Base-by-base conservation (phyloP, 2,329 filamentous ascomycete species). In the Claviceps humidiphila region DNA sequence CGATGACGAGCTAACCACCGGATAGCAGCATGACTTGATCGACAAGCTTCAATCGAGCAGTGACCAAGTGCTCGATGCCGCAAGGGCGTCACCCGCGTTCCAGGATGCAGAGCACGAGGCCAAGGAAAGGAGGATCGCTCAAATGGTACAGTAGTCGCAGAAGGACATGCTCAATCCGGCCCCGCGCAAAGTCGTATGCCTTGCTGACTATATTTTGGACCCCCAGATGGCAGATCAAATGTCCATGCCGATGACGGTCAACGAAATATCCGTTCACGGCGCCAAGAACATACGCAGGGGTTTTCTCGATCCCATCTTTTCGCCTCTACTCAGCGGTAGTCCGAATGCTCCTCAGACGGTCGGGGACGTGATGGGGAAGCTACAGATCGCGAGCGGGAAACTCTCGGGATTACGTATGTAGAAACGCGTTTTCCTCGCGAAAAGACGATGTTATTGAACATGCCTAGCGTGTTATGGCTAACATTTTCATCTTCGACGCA, bases 181-280 rank as follows among this genome's bases (percentile, higher is more conserved):
- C 30, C 30, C 30, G 30, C 30, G 30, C 30, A 34, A 34, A 34
- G 9, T 34, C 30, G 9, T 34, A 30, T 30, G 30, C 3, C 30
- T 11, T 34, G 8, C 30, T 34, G 30, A 34, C 30, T 34, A 34
- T 34, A 11, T 11, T 11, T 11, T 34, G 30, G 24, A 4, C 30
- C 9, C 7, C 3, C 51, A 70, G 68, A 63, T 70, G 57, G 59
- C 82, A 58, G 80, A 86, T 68, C 95, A 97, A 67, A 84, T 85
- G 58, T 87, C 87, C 44, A 80, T 93, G 53, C 91, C 93, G 42
- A 87, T 93, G 61, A 88, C 89, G 14, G 84, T 98, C 65, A 87
- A 87, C 60, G 87, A 88, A 45, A 80, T 98, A 64, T 82, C 86
- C 60, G 76, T 98, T 55, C 80, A 94, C 56, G 87, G 89, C 64